Conservation (phyloP, 1,284 basidiomycete genomes). For the Testicularia cyperi region DNA sequence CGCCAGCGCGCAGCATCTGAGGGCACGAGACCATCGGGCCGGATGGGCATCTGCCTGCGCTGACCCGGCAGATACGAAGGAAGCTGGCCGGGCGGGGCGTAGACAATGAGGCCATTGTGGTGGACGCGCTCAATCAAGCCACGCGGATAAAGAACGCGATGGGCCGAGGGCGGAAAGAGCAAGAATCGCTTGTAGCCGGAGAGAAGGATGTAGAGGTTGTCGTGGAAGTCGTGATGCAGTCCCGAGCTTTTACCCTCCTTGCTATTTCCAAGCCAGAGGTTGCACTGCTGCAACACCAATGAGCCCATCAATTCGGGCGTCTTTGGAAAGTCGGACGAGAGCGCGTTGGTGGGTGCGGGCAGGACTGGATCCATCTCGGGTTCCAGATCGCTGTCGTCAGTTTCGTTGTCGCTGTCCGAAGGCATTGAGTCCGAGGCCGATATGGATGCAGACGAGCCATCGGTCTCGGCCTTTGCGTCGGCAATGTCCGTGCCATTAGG, state of each 20-base stretch:
- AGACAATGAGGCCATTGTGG: slow-evolving; percentile 54
- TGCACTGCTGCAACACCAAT: slow-evolving; percentile 58
- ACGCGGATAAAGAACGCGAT: slow-evolving; percentile 43
- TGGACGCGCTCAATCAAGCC: slow-evolving; percentile 45
- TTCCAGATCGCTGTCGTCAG: slow-evolving; percentile 24
- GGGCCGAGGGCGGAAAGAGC: slow-evolving; percentile 55
- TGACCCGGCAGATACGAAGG: slow-evolving; percentile 23
- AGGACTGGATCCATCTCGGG: slow-evolving; percentile 48
- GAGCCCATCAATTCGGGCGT: slow-evolving; percentile 48
- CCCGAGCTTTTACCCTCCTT: slow-evolving; percentile 49
- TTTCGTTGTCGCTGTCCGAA: slow-evolving; percentile 25
- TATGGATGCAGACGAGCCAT: too few species aligned
- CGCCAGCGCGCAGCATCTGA: slow-evolving; percentile 54
- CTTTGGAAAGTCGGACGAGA: slow-evolving; percentile 52
- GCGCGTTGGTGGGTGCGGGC: slow-evolving; percentile 49
- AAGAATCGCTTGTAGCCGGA: slow-evolving; percentile 56
- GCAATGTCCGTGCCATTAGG: too few species aligned
- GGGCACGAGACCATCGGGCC: slow-evolving; percentile 52
- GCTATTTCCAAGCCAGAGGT: slow-evolving; percentile 56
- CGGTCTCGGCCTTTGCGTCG: too few species aligned
- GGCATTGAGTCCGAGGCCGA: too few species aligned
- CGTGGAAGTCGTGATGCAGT: slow-evolving; percentile 59
- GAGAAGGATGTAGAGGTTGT: slow-evolving; percentile 58
- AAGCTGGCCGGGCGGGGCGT: slow-evolving; percentile 30
- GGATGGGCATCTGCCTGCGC: slow-evolving; percentile 22